Base-by-base conservation (phyloP, 1,139 yeast genomes). In the Blastobotrys indianensis region DNA sequence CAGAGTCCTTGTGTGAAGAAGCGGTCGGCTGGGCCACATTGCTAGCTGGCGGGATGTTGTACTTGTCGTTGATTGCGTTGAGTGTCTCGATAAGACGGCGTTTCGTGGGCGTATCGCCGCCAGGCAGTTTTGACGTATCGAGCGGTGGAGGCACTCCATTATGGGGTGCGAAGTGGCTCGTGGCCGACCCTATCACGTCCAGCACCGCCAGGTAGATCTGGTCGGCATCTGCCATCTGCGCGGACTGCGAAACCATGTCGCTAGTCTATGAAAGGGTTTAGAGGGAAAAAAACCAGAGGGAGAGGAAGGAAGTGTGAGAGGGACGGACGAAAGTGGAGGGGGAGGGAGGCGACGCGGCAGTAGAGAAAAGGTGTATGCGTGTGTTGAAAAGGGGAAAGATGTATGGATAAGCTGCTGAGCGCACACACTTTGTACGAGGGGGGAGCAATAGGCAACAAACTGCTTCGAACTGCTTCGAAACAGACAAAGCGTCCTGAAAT, bases 51-150 rank as follows among this genome's bases (percentile, higher is more conserved):
- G 25, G 25, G 4, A 20, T 20, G 7, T 20, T 20, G 25, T 20
- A 20, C 25, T 43, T 32, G 20, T 47, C 40, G 37, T 36, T 36
- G 4, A 54, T 45, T 28, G 42, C 36, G 33, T 45, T 42, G 15
- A 55, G 44, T 38, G 48, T 52, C 29, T 56, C 53, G 15, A 53
- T 16, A 39, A 56, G 49, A 23, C 50, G 46, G 15, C 51, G 47
- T 44, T 57, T 57, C 3, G 56, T 55, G 2, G 59, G 56, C 11
- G 56, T 51, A 44, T 54, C 53, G 10, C 46, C 52, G 15, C 58
- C 59, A 9, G 57, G 58, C 10, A 53, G 42, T 8, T n/a, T 17
- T 25, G 40, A 29, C 12, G 45, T 33, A 31, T 39, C 12, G 10
- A 16, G 16, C 16, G 16, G n/a, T 16, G 12, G 16, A 9, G 9